Base-by-base conservation (phyloP, 1,284 basidiomycete genomes). In the Exsudoporus floridanus region DNA sequence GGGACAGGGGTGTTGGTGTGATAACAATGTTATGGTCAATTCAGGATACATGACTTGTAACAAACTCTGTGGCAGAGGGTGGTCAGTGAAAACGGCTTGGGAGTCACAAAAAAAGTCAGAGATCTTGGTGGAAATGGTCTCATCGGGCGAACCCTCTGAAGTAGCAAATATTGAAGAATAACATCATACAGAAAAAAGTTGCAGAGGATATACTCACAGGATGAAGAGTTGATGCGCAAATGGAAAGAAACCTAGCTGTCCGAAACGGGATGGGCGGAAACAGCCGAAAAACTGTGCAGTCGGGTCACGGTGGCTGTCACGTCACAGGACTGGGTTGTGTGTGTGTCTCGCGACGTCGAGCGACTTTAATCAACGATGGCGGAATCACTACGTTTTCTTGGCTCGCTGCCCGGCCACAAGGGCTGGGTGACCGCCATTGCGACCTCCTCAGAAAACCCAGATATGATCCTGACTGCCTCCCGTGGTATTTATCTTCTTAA, bases 371-470 rank as follows among this genome's bases (percentile, higher is more conserved):
- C 46, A 60, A 74, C 69, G 77, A 86, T 94, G 92, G 73, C 85
- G 64, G 93, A 95, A 79, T 86, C 85, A 70, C 79, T 97, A 73
- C 88, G 89, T 72, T 97, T 90, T 80, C 86, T 95, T 72, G 94
- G 94, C 67, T 90, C 93, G 65, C 81, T 98, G 72, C 82, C 90
- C 70, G 95, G 94, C 76, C 95, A 98, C 87, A 89, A 90, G 71
- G 93, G 92, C 78, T 96, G 93, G 92, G 88, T 94, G 67, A 95
- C 94, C 66, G 93, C 94, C 70, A 92, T 98, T 69, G 95, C 95
- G 55, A 97, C 95, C 69, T 94, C 92, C 56, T 92, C 91, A 65
- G 95, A 98, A 81, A 95, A 94, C 79, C 93, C 92, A 53, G 92
- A 97, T 76, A 91, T 95, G 84, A 94, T 98, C 75, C 80, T 97